phyloP scores from a whole-genome alignment of 441 rosid species.

The Oxalis stricta region DNA sequence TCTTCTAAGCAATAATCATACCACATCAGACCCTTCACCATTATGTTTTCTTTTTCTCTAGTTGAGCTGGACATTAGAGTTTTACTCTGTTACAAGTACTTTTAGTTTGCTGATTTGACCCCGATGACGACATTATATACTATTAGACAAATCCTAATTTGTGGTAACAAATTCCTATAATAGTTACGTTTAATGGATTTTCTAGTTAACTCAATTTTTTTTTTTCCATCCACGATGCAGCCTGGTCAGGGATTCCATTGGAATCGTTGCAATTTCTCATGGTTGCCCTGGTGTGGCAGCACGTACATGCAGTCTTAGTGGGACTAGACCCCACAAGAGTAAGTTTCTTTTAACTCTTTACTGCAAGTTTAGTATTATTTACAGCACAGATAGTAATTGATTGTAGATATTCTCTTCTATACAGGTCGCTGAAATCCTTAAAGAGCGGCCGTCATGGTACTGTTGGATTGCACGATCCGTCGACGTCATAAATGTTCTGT shows the following conservation, averaged over 20 bases:
- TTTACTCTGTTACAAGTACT: background rate
- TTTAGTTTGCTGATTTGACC: no score
- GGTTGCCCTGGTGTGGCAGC: constrained; percentile 71
- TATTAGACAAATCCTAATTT: no score
- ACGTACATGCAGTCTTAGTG: constrained; percentile 66
- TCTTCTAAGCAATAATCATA: constrained; percentile 25
- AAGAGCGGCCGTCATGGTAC: constrained; percentile 52
- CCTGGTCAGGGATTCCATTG: constrained; percentile 95
- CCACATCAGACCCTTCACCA: constrained; percentile 8
- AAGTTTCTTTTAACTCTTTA: constrained; percentile 7
- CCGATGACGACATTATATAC: background rate
- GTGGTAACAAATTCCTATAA: no score
- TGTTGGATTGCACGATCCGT: constrained; percentile 60
- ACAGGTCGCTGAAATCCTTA: constrained; percentile 62
- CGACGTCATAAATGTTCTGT: constrained; percentile 43
- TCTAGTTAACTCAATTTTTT: background rate
- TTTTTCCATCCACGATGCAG: constrained; percentile 14
- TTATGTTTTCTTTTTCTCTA: background rate
- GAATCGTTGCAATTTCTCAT: constrained; percentile 80
- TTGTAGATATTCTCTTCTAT: background rate
- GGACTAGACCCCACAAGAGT: constrained; percentile 70
- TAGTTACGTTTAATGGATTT: background rate
- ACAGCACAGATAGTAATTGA: background rate
- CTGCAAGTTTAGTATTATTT: no score
- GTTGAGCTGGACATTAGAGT: no score